Evolutionary conservation across 2,329 filamentous ascomycete species (phyloP), one percentile per base, ranked within the genome.

Genomic region (Pestalotiopsis sp.): DNA sequence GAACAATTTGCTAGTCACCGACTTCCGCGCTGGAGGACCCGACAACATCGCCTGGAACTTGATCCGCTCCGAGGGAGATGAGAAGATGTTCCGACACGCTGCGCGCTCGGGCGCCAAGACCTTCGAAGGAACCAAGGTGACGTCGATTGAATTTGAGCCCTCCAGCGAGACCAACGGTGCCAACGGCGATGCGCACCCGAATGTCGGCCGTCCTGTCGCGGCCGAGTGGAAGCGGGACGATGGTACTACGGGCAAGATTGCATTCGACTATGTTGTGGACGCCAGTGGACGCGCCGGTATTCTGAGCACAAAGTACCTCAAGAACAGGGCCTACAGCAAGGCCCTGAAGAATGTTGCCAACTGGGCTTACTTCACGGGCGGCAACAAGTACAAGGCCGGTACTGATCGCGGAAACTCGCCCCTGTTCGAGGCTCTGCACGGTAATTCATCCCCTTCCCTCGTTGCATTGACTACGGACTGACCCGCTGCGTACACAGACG

Each of bases 261-360:
- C 67, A 1, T 86, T 86, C 69, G 75, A 86, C 6, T 86, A 86
- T 68, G 58, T 87, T 20, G 73, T 87, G 0, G 84, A 87, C 73
- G 85, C 85, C 0, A 83, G 78, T 65, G 85, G 85, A 3, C 78
- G 85, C 11, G 70, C 69, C 0, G 85, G 84, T 4, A 60, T 87
- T 2, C 23, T 87, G 11, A 80, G 76, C 65, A 87, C 83, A 20
- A 85, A 84, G 70, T 86, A 86, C 70, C 67, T 83, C 25, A 85
- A 84, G 75, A 84, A 85, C 70, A 80, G 85, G 1, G 76, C 74
- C 3, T 83, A 78, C 72, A 87, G 86, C 72, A 70, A 83, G 56
- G 81, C 78, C 0, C 75, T 87, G 23, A 86, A 86, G 75, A 87
- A 86, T 68, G 69, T 85, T 12, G 84, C 85, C 5, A 82, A 70